Base-by-base conservation (phyloP, 176 grass and related monocot genomes). In the Echinochloa phyllopogon region DNA sequence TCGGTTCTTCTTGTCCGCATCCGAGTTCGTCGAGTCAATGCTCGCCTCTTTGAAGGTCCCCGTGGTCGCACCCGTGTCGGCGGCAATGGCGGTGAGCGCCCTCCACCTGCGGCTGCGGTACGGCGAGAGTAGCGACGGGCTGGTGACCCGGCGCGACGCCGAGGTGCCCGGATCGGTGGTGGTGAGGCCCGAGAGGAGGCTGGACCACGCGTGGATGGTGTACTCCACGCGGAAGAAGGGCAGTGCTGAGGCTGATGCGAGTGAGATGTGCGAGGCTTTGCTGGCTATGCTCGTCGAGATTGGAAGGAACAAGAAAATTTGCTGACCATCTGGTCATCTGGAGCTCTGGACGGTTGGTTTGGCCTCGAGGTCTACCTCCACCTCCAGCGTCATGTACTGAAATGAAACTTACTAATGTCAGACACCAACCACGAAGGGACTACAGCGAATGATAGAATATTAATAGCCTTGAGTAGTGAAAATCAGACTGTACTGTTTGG, bases 131-230 rank as follows among this genome's bases (percentile, higher is more conserved):
- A 98, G 95, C 15, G 93, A 98, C 4, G 95, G 93, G 12, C 77
- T 98, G 69, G 95, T 98, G 24, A 83, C 91, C 0, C 70, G 95
- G 47, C 73, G 89, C 9, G 95, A 98, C 16, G 93, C 93, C 0
- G 93, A 98, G 87, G 95, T 92, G 33, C 95, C 93, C 1, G 95
- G 96, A 1, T 98, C 95, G 2, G 93, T 98, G 52, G 87, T 90
- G 12, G 93, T 98, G 3, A 85, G 95, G 67, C 81, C 89, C 24
- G 85, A 98, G 57, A 84, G 87, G 67, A 98, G 85, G 84, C 75
- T 98, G 76, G 89, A 95, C 66, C 96, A 98, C 27, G 85, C 93
- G 27, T 95, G 93, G 96, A 91, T 95, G 82, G 96, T 98, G 57
- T 88, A 95, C 65, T 90, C 96, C 33, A 77, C 89, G 20, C 40